Evolutionary conservation across 768 basidiomycete species (phyloP), one percentile per base, ranked within the genome.

Genomic region (Solioccasus polychromus): DNA sequence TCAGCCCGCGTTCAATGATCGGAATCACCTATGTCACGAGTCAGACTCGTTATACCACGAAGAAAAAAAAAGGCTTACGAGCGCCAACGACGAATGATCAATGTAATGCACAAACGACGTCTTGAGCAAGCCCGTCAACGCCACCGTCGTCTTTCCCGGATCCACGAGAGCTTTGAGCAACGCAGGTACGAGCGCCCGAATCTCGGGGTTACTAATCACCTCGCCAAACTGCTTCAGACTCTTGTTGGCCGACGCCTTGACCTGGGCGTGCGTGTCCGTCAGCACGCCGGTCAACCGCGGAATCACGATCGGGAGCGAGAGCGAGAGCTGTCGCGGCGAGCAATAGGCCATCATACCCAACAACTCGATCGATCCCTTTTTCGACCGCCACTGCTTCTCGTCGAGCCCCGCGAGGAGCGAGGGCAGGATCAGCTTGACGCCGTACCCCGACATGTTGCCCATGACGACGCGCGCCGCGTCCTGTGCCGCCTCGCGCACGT

Each of bases 321-420:
- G 73, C 0, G 96, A 96, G 14, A 98, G 78, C 66, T 99, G 96
- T 30, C 83, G 80, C 2, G 95, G 96, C 8, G 96, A 92, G 63
- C 94, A 95, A 67, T 95, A 98, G 1, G 96, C 96, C 94, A 98
- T 98, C 78, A 93, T 89, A 19, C 96, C 96, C 48, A 99, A 71
- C 6, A 98, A 70, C 63, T 99, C 96, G 50, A 98, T 97, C 7
- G 94, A 94, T 2, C 95, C 96, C 65, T 90, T 90, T 72, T 98
- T 98, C 1, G 92, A 91, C 12, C 96, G 78, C 96, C 96, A 98
- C 60, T 98, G 95, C 62, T 95, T 97, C 65, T 98, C 96, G 54
- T 98, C 94, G 41, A 98, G 70, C 19, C 93, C 94, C 30, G 84
- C 84, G 9, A 99, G 74, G 18, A 99, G 66, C 2, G 88, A 85